Percentiles rank a stretch among this genome's conserved stretches.
phyloP scores from a whole-genome alignment of 768 basidiomycete species.

The Mrakia blollopis region DNA sequence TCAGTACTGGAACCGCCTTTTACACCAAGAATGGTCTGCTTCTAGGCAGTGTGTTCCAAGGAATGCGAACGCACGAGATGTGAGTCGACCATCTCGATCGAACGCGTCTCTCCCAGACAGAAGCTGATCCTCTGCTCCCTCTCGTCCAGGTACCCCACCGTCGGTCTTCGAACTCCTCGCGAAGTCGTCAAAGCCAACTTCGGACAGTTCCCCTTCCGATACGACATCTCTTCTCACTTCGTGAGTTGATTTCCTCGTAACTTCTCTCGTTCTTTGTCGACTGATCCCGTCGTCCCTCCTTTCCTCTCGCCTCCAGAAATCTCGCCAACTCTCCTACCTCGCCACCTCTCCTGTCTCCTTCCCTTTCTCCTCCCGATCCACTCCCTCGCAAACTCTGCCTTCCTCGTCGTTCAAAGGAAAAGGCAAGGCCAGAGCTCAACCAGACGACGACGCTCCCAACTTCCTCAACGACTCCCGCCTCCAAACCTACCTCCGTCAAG shows the following conservation, averaged over 20 bases:
- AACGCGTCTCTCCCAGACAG: neutral
- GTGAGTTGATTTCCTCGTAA: neutral
- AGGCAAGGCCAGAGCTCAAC: neutral
- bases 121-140: neutral
- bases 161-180: constrained; percentile 28
- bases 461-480: neutral
- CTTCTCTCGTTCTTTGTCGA: neutral
- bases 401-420: constrained; percentile 1
- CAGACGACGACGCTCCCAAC: neutral
- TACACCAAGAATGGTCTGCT: constrained; percentile 78
- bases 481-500: constrained; percentile 14
- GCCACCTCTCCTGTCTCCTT: neutral
- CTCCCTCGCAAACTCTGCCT: neutral
- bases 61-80: constrained; percentile 10
- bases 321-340: constrained; percentile 9
- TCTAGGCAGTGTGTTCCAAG: constrained; percentile 33
- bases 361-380: neutral
- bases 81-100: neutral
- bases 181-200: constrained; percentile 27
- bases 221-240: constrained; percentile 18
- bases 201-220: constrained; percentile 21
- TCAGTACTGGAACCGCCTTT: constrained; percentile 66
- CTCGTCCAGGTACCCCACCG: constrained; percentile 20
- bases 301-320: neutral
- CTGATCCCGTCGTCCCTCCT: neutral